A percentile compares a stretch with the other conserved stretches of the same genome.
phyloP scores from a whole-genome alignment of 1,139 yeast species.

The Arxiozyma bovina region DNA sequence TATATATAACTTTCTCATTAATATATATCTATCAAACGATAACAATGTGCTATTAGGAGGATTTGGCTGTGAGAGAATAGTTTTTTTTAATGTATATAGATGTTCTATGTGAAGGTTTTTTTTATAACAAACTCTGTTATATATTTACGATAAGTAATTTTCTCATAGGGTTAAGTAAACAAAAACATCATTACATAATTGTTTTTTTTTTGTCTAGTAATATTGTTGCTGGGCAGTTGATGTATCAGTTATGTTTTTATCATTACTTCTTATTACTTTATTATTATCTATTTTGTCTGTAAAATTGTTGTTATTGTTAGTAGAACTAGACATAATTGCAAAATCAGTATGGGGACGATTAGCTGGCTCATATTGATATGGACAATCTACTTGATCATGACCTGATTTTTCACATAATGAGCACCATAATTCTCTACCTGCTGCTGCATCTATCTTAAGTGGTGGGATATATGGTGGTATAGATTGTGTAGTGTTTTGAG shows the following conservation, averaged over 20 bases:
- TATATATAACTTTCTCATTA: no score
- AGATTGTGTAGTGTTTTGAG: not conserved
- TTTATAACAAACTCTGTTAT: no score
- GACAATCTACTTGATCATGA: slow-evolving; percentile 80
- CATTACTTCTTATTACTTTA: no score
- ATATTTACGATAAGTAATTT: no score
- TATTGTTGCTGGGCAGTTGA: no score
- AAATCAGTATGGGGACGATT: not conserved
- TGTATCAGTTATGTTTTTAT: no score
- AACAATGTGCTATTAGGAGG: not conserved
- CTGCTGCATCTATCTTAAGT: slow-evolving; percentile 52
- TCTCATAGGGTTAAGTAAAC: no score
- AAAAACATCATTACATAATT: no score
- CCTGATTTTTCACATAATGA: slow-evolving; percentile 88
- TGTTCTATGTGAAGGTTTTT: not conserved
- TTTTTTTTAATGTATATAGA: not conserved
- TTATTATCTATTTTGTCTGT: no score
- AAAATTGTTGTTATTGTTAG: not conserved
- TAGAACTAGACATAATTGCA: not conserved
- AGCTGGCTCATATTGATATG: slow-evolving; percentile 44
- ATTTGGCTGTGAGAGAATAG: not conserved
- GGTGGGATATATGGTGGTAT: slow-evolving; percentile 37
- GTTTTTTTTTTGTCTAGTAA: no score
- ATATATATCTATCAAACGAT: not conserved
- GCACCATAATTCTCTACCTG: slow-evolving; percentile 78